Conservation (phyloP, 345 rosid species). For the Citrus glauca region DNA sequence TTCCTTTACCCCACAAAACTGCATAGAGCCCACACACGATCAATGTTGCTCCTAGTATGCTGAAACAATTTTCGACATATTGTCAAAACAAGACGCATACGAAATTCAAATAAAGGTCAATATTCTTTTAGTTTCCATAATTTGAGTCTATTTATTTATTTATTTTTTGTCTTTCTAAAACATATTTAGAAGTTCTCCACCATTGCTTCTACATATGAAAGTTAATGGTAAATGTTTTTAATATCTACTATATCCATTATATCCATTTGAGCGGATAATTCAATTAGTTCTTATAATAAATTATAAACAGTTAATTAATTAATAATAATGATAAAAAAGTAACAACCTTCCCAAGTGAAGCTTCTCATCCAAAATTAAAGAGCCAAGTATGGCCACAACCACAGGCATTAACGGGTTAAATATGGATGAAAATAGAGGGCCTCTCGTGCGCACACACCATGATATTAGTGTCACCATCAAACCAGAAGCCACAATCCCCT, state of each 20-base stretch:
- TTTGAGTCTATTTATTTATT: too few species aligned
- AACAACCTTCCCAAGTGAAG: slow-evolving; percentile 40
- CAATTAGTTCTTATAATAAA: too few species aligned
- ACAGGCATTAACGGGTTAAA: slow-evolving; percentile 39
- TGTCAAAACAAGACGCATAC: too few species aligned
- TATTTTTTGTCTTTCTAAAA: too few species aligned
- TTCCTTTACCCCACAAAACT: slow-evolving; percentile 56
- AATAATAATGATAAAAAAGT: slow-evolving; percentile 7
- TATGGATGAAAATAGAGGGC: slow-evolving; percentile 35
- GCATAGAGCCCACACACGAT: slow-evolving; percentile 43
- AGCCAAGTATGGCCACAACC: slow-evolving; percentile 26
- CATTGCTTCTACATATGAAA: too few species aligned
- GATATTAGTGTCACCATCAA: slow-evolving; percentile 23
- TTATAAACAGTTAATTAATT: too few species aligned
- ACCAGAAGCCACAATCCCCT: slow-evolving; percentile 40
- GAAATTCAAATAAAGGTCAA: too few species aligned
- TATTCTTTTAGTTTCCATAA: too few species aligned
- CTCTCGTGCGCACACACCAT: slow-evolving; percentile 28
- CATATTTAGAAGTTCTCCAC: too few species aligned
- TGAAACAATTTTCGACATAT: slow-evolving; percentile 5
- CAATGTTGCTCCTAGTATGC: slow-evolving; percentile 43
- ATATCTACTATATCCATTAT: too few species aligned
- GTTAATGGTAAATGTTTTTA: too few species aligned
- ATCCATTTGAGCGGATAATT: too few species aligned
- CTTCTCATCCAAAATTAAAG: slow-evolving; percentile 31